Percentiles rank a stretch among this genome's conserved stretches.
These are phyloP conservation scores for Capsella bursapastoris DNA, from an alignment of 345 rosid species.

Conservation along the genomic window DNA sequence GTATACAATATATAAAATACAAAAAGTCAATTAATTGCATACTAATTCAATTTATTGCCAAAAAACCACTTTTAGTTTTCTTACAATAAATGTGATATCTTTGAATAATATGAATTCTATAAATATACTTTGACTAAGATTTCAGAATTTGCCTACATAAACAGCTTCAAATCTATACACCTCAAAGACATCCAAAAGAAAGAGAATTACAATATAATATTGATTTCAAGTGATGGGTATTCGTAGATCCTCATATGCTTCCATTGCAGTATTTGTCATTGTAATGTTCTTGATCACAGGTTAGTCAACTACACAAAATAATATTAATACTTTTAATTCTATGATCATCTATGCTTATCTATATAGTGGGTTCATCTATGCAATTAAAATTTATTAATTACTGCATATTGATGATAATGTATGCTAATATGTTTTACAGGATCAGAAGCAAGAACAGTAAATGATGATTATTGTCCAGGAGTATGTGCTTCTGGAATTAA, in stretches of 20 bases:
- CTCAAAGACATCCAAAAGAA: background rate
- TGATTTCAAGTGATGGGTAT: background rate
- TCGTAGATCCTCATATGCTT: background rate
- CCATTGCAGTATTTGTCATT: background rate
- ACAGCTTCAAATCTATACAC: background rate
- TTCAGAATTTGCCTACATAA: background rate
- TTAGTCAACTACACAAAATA: background rate
- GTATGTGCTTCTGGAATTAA: too few relatives aligned
- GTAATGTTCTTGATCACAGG: conserved; percentile 12
- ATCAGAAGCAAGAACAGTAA: too few relatives aligned
- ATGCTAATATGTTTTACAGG: too few relatives aligned
- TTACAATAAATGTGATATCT: too few relatives aligned
- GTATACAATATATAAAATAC: background rate
- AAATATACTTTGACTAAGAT: background rate
- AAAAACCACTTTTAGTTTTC: too few relatives aligned
- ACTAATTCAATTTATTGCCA: background rate
- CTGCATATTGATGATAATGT: too few relatives aligned
- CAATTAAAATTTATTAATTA: too few relatives aligned
- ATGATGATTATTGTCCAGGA: too few relatives aligned
- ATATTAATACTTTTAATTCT: background rate
- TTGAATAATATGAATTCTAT: background rate
- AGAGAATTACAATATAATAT: background rate
- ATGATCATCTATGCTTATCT: too few relatives aligned
- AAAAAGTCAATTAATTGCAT: background rate
- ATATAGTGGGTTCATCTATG: too few relatives aligned